Percentiles rank a stretch among this genome's conserved stretches.
These are phyloP conservation scores for Rhypophila decipiens DNA, from an alignment of 495 filamentous ascomycete genomes.

Conservation along the genomic window DNA sequence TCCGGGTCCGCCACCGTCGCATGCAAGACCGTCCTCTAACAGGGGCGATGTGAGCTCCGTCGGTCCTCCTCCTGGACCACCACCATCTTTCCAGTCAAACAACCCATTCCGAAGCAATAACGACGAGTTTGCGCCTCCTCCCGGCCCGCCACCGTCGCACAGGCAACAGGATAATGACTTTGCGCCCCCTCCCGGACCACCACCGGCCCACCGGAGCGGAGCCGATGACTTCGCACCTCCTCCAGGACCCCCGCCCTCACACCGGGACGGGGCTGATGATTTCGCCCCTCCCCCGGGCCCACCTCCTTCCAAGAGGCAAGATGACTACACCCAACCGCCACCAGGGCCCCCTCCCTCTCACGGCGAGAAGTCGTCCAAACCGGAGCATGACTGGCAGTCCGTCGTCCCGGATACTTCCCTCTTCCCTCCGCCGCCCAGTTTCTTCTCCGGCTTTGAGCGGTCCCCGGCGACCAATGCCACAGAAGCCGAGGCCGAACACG, in stretches of 20 bases:
- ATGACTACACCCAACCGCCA: conserved; percentile 28
- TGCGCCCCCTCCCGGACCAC: conserved; percentile 29
- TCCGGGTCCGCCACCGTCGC: conserved; percentile 20
- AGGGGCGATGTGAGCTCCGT: too few relatives aligned
- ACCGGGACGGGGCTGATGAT: background rate
- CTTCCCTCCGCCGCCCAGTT: conserved; percentile 73
- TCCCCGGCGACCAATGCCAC: conserved; percentile 74
- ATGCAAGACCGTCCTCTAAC: too few relatives aligned
- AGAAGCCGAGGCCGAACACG: conserved; percentile 60
- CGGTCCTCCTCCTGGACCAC: conserved; percentile 32
- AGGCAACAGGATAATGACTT: conserved; percentile 8
- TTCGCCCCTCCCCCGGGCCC: conserved; percentile 28
- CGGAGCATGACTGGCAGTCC: conserved; percentile 73
- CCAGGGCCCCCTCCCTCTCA: conserved; percentile 45
- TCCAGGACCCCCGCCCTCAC: conserved; percentile 11
- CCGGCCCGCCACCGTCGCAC: conserved; percentile 30
- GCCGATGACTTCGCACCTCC: conserved; percentile 4
- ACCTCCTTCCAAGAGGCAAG: conserved; percentile 22
- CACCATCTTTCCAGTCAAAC: conserved; percentile 20
- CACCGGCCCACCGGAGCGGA: conserved; percentile 19
- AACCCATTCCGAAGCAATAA: too few relatives aligned
- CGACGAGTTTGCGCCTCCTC: conserved; percentile 13
- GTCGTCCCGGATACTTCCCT: conserved; percentile 71
- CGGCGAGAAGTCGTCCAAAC: conserved; percentile 14
- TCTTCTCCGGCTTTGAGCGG: conserved; percentile 53